These are phyloP conservation scores for Drosera capensis DNA, from an alignment of 148 eudicot genomes.

Conservation along the genomic window DNA sequence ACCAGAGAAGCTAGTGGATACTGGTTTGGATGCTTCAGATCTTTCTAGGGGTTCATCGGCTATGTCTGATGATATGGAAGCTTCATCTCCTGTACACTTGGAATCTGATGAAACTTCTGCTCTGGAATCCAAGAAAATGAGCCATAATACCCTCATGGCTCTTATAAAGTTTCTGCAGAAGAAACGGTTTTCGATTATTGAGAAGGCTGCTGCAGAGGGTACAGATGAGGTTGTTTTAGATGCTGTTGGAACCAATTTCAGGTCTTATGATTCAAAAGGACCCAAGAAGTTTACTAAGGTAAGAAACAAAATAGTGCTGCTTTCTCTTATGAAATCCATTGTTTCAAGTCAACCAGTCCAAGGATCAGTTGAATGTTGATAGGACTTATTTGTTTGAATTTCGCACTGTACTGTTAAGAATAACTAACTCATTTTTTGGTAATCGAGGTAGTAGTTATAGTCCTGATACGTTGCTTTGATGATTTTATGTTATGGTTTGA, in stretches of 20 bases:
- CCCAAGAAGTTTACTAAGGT: slow-evolving; percentile 64
- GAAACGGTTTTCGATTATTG: slow-evolving; percentile 62
- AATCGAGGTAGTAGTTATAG: too few species aligned
- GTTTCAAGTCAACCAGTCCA: too few species aligned
- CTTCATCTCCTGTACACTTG: slow-evolving; percentile 28
- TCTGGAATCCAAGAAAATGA: slow-evolving; percentile 78
- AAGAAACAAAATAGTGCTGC: neutral
- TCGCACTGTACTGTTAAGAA: too few species aligned
- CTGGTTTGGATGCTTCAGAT: slow-evolving; percentile 41
- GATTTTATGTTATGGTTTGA: too few species aligned
- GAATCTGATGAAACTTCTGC: slow-evolving; percentile 50
- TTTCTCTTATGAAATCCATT: neutral
- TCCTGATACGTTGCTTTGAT: too few species aligned
- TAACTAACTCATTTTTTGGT: too few species aligned
- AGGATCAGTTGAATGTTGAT: too few species aligned
- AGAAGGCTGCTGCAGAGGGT: slow-evolving; percentile 92
- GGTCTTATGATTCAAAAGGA: slow-evolving; percentile 38
- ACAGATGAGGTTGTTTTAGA: slow-evolving; percentile 88
- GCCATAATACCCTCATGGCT: slow-evolving; percentile 91
- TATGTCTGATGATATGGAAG: slow-evolving; percentile 82
- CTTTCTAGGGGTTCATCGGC: slow-evolving; percentile 70
- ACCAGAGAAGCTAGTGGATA: slow-evolving; percentile 66
- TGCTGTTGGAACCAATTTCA: slow-evolving; percentile 67
- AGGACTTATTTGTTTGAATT: too few species aligned
- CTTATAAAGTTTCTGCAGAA: slow-evolving; percentile 85